Evolutionary conservation across 2,329 filamentous ascomycete genomes (phyloP), one percentile per base, ranked within the genome.

Genomic region (Gyromitra esculenta): DNA sequence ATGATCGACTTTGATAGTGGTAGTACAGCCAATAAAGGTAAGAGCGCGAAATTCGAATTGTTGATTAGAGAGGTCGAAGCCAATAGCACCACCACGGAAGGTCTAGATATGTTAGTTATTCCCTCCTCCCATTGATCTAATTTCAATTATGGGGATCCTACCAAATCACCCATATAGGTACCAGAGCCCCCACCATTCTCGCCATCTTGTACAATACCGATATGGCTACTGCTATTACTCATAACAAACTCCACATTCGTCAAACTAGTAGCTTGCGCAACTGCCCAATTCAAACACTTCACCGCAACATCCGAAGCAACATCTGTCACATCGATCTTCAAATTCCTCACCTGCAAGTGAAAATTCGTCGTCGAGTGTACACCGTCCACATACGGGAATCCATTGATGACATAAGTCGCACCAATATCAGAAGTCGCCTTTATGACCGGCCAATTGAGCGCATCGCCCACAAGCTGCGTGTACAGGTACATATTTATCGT

Each of bases 381-480:
- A 74, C 76, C 78, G 78, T 74, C 77, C 56, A 9, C 43, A 5
- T 0, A 85, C 85, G 67, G 88, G 83, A 54, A 89, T 88, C 92
- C 87, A 82, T 97, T 94, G 79, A 98, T 91, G 66, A 98, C 88
- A 60, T 92, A 94, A 86, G 97, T 96, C 60, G 94, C 95, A 1
- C 86, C 80, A 81, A 98, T 98, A 80, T 86, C 85, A 52, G 90
- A 83, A 1, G 89, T 83, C 1, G 91, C 91, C 85, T 94, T 93
- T 83, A 97, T 86, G 0, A 90, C 91, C 0, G 95, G 78, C n/a
- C 64, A 35, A 39, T 66, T 59, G 57, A 39, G 85, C 11, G 45
- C 63, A 41, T 94, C 74, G 95, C 95, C 50, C 3, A 97, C 87
- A 77, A 97, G 89, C 83, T 97, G 93, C 8, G 94, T 97, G 86